These are phyloP conservation scores for Metarhizium sp. DNA, from an alignment of 2,329 filamentous ascomycete genomes.

Conservation along the genomic window DNA sequence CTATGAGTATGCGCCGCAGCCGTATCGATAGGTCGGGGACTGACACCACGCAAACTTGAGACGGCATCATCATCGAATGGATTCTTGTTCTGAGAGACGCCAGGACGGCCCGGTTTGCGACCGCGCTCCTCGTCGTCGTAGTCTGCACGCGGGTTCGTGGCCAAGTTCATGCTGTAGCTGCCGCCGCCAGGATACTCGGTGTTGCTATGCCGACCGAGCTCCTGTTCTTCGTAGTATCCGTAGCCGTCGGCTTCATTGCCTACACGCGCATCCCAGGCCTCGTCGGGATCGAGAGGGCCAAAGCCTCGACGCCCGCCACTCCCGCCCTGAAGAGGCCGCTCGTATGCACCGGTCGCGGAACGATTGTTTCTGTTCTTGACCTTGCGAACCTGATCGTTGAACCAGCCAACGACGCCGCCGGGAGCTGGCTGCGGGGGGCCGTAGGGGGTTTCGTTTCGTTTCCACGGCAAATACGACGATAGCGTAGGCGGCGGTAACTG, in stretches of 20 bases:
- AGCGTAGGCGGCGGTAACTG: conserved; percentile 62
- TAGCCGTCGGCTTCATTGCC: conserved; percentile 61
- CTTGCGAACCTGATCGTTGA: conserved; percentile 54
- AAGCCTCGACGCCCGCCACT: conserved; percentile 45
- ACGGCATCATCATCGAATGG: conserved; percentile 65
- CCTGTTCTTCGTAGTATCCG: conserved; percentile 69
- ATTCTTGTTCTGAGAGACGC: conserved; percentile 29
- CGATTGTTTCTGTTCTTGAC: conserved; percentile 58
- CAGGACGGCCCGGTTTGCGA: conserved; percentile 26
- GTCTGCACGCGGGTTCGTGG: conserved; percentile 24
- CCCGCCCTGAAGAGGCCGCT: conserved; percentile 41
- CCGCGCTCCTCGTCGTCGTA: conserved; percentile 20
- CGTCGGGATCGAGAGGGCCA: conserved; percentile 67
- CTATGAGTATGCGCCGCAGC: conserved; percentile 19
- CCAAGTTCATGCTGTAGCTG: conserved; percentile 41
- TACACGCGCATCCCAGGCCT: conserved; percentile 77
- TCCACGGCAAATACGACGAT: conserved; percentile 64
- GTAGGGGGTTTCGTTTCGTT: conserved; percentile 35
- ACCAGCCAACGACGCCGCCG: conserved; percentile 61
- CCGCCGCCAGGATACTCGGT: conserved; percentile 25
- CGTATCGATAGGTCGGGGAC: conserved; percentile 61
- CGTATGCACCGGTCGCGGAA: conserved; percentile 63
- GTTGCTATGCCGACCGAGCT: conserved; percentile 44
- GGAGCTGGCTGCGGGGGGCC: conserved; percentile 44
- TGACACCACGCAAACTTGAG: conserved; percentile 60